Evolutionary conservation across 306 rosid species (phyloP).

Genomic region (Lathyrus oleraceus): DNA sequence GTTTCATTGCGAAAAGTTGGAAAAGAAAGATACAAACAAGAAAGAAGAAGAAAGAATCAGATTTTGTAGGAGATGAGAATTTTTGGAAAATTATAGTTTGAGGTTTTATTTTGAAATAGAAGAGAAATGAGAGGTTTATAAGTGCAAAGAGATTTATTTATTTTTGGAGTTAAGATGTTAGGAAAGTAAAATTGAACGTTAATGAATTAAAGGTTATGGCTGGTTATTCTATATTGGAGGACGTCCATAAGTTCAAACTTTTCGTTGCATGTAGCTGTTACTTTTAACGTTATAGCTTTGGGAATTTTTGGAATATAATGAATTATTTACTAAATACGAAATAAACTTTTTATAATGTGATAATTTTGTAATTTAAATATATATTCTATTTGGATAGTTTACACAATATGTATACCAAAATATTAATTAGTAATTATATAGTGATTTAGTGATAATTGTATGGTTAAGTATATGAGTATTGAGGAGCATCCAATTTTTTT

Average conservation of each 20-base stretch:
- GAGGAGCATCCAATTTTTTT: too few relatives aligned
- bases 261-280: slow-evolving; percentile 31
- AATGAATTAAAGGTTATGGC: slow-evolving; percentile 24
- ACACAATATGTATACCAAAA: too few relatives aligned
- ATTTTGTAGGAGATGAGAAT: neutral
- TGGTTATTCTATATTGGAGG: slow-evolving; percentile 56
- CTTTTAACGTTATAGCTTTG: neutral
- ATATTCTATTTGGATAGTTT: too few relatives aligned
- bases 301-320: too few relatives aligned
- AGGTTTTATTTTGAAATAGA: neutral
- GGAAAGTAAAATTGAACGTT: slow-evolving; percentile 50
- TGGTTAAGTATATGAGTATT: too few relatives aligned
- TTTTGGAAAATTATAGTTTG: slow-evolving; percentile 4
- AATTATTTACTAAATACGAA: neutral
- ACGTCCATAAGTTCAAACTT: slow-evolving; percentile 40
- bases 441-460: too few relatives aligned
- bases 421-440: too few relatives aligned
- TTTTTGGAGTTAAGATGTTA: slow-evolving; percentile 39
- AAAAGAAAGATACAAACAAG: neutral
- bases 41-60: neutral
- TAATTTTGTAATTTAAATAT: too few relatives aligned
- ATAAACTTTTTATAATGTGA: neutral
- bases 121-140: slow-evolving; percentile 32
- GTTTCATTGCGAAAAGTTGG: slow-evolving; percentile 24
- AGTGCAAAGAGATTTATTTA: slow-evolving; percentile 25